Base-by-base conservation (phyloP, 1,284 basidiomycete genomes). In the Trametes sp. region DNA sequence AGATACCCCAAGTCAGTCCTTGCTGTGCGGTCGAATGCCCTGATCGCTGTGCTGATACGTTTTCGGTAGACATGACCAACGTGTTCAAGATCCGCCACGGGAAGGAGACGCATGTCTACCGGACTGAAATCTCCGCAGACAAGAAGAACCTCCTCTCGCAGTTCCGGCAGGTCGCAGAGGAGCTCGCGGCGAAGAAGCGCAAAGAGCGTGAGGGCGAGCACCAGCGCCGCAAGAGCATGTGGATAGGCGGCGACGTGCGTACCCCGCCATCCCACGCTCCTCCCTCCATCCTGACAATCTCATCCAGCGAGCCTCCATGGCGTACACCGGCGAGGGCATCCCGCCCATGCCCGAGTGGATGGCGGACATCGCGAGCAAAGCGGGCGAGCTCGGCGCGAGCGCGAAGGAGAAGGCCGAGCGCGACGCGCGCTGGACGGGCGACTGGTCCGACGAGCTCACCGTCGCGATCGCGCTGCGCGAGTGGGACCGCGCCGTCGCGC, bases 61-160 rank as follows among this genome's bases (percentile, higher is more conserved):
- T 11, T 9, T 13, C 16, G 26, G 6, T 38, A 95, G 96, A 88
- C 56, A 89, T 98, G 80, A 94, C 90, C 19, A 98, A 98, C 72
- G 96, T 98, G 1, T 92, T 99, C 84, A 98, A 98, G 82, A 90
- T 99, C 70, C 87, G 93, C 68, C 87, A 96, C 57, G 91, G 92
- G 9, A 97, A 97, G 76, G 97, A 98, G 78, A 94, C 92, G 2
- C 91, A 94, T 73, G 95, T 99, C 10, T 98, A 95, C 75, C 87
- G 95, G 36, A 94, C 94, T 1, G 92, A 96, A 63, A 84, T 85
- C 7, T 72, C 87, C 0, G 82, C 89, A 35, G 95, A 98, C 70
- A 99, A 99, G 82, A 95, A 93, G 74, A 82, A 84, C 6, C 81
- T 99, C 0, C 81, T 99, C 19, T 78, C 87, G 0, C 92, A 96